Base-by-base conservation (phyloP, 352 stramenopile genomes). In the Globisporangium solare region DNA sequence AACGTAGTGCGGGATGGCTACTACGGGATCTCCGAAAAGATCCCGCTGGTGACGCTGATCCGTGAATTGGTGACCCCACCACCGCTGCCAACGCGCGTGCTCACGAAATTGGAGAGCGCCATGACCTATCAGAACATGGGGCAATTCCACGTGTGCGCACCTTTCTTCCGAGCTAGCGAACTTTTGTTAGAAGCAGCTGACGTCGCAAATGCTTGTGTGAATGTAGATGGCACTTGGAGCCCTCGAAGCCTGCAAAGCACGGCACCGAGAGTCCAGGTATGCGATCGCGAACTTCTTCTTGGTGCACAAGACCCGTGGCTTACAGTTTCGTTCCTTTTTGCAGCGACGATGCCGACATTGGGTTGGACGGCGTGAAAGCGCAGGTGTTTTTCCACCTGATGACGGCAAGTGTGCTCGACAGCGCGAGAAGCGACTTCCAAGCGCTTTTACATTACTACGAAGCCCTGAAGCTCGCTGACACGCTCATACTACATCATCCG, bases 121-220 rank as follows among this genome's bases (percentile, higher is more conserved):
- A 60, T 91, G 47, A 81, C 77, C 21, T 86, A 81, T 49, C 81
- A 91, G 53, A 91, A 89, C 54, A 70, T 67, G 45, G 63, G 54
- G 5, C 80, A 89, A 52, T 85, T 68, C 54, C 70, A 89, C 31
- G 80, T 91, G 64, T 22, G 73, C 70, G 5, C 2, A 27, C 24
- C 24, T 27, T 27, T 27, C 24, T 27, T 27, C 24, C 24, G 24
- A 27, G 24, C 18, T 18, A 13, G 11, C 14, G 13, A 64, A 11
- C 42, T 50, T 35, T 41, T 47, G 21, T 27, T 31, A 5, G 24
- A 27, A 27, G 24, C 5, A 5, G 5, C 24, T 27, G 24, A 27
- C 24, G 24, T 27, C 24, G 5, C 24, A 27, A 35, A 35, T 35
- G 27, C 7, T 35, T 35, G 27, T 6, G 27, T 10, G 27, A 35